phyloP scores from a whole-genome alignment of 805 yeast genomes.

The Metschnikowia drakensbergensis region DNA sequence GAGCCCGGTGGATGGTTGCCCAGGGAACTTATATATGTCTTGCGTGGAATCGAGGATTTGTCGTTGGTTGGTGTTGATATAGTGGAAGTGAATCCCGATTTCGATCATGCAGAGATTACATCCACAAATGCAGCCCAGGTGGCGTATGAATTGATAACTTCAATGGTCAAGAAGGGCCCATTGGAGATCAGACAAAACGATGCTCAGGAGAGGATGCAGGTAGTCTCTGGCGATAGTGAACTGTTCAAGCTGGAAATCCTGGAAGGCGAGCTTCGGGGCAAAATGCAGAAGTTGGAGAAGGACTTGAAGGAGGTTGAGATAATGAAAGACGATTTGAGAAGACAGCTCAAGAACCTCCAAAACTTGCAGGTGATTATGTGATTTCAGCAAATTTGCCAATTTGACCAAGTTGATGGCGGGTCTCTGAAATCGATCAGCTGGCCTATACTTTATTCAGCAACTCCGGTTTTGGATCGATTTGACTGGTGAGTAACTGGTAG shows the following conservation, averaged over 20 bases:
- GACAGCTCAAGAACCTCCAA: conserved; percentile 8
- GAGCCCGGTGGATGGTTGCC: conserved; percentile 61
- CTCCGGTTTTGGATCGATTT: too few relatives aligned
- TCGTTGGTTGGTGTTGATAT: conserved; percentile 54
- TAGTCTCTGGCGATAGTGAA: not conserved
- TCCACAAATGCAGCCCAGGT: conserved; percentile 69
- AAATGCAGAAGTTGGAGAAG: not conserved
- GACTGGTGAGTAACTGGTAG: too few relatives aligned
- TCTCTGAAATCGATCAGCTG: too few relatives aligned
- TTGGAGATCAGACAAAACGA: conserved; percentile 14
- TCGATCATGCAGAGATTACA: conserved; percentile 62
- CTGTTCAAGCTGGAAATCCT: not conserved
- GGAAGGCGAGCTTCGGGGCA: not conserved
- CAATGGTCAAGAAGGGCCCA: conserved; percentile 63
- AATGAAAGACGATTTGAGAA: conserved; percentile 10
- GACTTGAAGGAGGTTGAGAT: conserved; percentile 10
- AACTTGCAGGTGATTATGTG: conserved; percentile 1
- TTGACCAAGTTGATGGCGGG: too few relatives aligned
- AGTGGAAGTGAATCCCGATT: conserved; percentile 61
- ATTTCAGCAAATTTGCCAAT: not conserved
- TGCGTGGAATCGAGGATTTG: conserved; percentile 42
- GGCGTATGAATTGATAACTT: conserved; percentile 66
- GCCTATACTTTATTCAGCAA: too few relatives aligned
- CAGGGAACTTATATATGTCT: conserved; percentile 47
- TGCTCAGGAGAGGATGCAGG: conserved; percentile 3